Conservation (phyloP, 2,329 filamentous ascomycete species). For the Coleophoma crateriformis region DNA sequence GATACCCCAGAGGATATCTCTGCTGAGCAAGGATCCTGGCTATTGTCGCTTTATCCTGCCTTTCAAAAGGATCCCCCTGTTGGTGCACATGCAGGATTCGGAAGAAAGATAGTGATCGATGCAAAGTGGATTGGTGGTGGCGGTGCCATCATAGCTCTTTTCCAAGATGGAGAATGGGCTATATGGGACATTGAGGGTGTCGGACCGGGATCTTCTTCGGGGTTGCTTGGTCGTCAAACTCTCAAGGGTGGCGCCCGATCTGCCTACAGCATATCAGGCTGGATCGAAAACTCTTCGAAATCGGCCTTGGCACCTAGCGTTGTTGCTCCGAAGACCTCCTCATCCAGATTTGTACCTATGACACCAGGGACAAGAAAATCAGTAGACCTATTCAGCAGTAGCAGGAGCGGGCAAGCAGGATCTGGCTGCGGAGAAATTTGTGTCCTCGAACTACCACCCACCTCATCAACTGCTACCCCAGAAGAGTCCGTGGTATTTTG, state of each 20-base stretch:
- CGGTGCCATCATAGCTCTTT: conserved; percentile 49
- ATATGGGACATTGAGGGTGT: conserved; percentile 61
- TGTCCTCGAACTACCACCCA: conserved; percentile 18
- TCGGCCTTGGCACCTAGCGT: conserved; percentile 1
- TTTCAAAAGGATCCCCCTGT: conserved; percentile 28
- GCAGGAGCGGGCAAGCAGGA: conserved; percentile 6
- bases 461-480: conserved; percentile 15
- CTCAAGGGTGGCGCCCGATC: conserved; percentile 50
- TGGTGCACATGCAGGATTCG: conserved; percentile 39
- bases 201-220: conserved; percentile 42
- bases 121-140: conserved; percentile 58
- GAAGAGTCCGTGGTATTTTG: conserved; percentile 28
- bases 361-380: conserved; percentile 50
- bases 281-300: conserved; percentile 48
- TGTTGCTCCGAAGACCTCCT: conserved; percentile 20
- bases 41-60: conserved; percentile 51
- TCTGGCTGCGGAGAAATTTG: conserved; percentile 21
- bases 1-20: conserved; percentile 20
- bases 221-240: conserved; percentile 31
- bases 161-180: conserved; percentile 62
- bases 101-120: conserved; percentile 55
- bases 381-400: conserved; percentile 18
- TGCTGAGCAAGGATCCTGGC: conserved; percentile 52
- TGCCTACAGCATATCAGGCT: conserved; percentile 51
- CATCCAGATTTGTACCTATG: conserved; percentile 55